Conservation (phyloP, 371 early-diverging fungal species). For the Coemansia sp. region DNA sequence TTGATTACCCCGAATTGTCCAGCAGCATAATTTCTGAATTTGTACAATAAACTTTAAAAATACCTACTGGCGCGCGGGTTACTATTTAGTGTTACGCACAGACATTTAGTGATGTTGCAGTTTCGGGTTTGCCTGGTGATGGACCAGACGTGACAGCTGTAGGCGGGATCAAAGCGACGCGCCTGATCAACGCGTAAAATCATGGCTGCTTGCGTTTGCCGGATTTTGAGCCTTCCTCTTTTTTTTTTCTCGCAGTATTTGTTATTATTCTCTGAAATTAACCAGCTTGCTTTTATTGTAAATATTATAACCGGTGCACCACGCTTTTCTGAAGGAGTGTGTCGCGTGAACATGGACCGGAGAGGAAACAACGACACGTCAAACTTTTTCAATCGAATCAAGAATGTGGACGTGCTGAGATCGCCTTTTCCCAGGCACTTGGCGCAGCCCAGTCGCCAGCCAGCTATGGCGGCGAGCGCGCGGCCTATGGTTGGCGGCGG, state of each 20-base stretch:
- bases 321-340: background rate
- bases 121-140: too few species aligned
- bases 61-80: background rate
- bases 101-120: too few species aligned
- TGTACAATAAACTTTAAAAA: slow-evolving; percentile 7
- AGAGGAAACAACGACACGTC: slow-evolving; percentile 14
- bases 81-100: too few species aligned
- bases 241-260: background rate
- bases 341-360: slow-evolving; percentile 17
- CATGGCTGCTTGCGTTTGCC: background rate
- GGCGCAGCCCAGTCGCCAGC: slow-evolving; percentile 4
- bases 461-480: slow-evolving; percentile 9
- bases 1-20: slow-evolving; percentile 31
- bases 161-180: background rate
- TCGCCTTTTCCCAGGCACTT: slow-evolving; percentile 40
- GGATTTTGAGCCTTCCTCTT: background rate
- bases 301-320: background rate
- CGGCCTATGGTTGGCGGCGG: slow-evolving; percentile 10
- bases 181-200: background rate
- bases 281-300: background rate
- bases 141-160: background rate
- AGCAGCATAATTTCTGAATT: slow-evolving; percentile 47
- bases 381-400: slow-evolving; percentile 38
- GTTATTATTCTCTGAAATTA: background rate
- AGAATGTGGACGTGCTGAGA: slow-evolving; percentile 27